A percentile compares a stretch with the other conserved stretches of the same genome.
These are phyloP conservation scores for Saccharomycopsis fibuligera DNA, from an alignment of 805 yeast species.

Conservation along the genomic window DNA sequence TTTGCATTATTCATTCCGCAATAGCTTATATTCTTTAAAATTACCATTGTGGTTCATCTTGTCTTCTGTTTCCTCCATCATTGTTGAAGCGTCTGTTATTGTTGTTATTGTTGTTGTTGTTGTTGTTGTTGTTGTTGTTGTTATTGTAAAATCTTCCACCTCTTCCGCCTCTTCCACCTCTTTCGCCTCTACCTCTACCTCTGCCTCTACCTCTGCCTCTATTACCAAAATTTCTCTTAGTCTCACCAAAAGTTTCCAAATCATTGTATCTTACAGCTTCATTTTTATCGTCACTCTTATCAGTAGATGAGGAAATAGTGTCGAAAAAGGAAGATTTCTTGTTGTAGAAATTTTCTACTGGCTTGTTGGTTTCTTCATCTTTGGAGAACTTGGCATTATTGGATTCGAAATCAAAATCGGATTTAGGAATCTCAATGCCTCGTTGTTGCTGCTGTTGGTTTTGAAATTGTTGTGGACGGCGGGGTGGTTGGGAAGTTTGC, in stretches of 20 bases:
- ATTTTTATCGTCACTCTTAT: slow-evolving; percentile 28
- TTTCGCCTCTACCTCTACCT: slow-evolving; percentile 40
- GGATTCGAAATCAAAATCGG: slow-evolving; percentile 70
- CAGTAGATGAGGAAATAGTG: slow-evolving; percentile 58
- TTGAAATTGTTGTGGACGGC: no score
- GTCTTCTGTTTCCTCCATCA: background rate
- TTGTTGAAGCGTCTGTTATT: slow-evolving; percentile 17
- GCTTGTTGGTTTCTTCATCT: slow-evolving; percentile 31
- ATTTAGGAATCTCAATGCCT: slow-evolving; percentile 37
- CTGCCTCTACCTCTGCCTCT: slow-evolving; percentile 45
- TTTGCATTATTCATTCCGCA: background rate
- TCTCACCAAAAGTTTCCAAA: slow-evolving; percentile 22
- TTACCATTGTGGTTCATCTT: slow-evolving; percentile 12
- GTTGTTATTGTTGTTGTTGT: slow-evolving; percentile 18
- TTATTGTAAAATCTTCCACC: slow-evolving; percentile 30
- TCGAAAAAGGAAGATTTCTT: slow-evolving; percentile 87
- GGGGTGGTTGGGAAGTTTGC: slow-evolving; percentile 17
- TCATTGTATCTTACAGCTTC: slow-evolving; percentile 17
- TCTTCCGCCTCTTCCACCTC: slow-evolving; percentile 35
- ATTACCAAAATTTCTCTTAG: slow-evolving; percentile 9
- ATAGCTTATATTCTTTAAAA: slow-evolving; percentile 1
- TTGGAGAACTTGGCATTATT: slow-evolving; percentile 66
- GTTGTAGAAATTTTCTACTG: slow-evolving; percentile 46
- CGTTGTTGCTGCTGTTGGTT: no score
- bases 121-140: slow-evolving; percentile 23